These are phyloP conservation scores for Pezicula rhizophila DNA, from an alignment of 2,329 filamentous ascomycete genomes.

Conservation along the genomic window DNA sequence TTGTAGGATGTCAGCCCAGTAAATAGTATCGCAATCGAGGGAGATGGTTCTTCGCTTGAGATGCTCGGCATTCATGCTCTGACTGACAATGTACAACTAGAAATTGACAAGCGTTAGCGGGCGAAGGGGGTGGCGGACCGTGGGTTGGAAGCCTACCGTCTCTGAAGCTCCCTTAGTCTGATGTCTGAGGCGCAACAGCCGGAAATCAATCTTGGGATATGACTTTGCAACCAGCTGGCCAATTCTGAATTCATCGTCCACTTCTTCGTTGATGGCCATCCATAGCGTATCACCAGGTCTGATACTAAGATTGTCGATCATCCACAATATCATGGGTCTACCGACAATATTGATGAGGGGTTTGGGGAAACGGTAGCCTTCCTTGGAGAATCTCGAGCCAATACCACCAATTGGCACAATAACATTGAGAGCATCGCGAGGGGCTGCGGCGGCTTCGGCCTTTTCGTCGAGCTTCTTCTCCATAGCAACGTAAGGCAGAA, in stretches of 20 bases:
- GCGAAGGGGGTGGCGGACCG: not conserved
- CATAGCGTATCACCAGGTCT: conserved; percentile 22
- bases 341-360: conserved; percentile 29
- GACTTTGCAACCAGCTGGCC: conserved; percentile 23
- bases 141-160: conserved; percentile 16
- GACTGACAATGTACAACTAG: conserved; percentile 25
- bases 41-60: conserved; percentile 24
- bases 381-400: conserved; percentile 25
- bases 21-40: conserved; percentile 29
- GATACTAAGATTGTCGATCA: conserved; percentile 25
- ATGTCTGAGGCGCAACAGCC: conserved; percentile 20
- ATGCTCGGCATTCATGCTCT: conserved; percentile 25
- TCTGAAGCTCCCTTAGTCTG: conserved; percentile 26
- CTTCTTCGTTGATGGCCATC: conserved; percentile 26
- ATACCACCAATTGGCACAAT: conserved; percentile 29
- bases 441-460: not conserved
- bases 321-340: conserved; percentile 26
- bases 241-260: conserved; percentile 25
- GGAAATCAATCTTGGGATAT: conserved; percentile 21
- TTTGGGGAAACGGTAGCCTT: conserved; percentile 27
- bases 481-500: not conserved
- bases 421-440: conserved; percentile 22
- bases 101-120: not conserved
- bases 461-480: conserved; percentile 1
- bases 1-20: conserved; percentile 27